A percentile compares a stretch with the other conserved stretches of the same genome.
Evolutionary conservation across 2,329 filamentous ascomycete genomes (phyloP).

Genomic region (Saccharata proteae): DNA sequence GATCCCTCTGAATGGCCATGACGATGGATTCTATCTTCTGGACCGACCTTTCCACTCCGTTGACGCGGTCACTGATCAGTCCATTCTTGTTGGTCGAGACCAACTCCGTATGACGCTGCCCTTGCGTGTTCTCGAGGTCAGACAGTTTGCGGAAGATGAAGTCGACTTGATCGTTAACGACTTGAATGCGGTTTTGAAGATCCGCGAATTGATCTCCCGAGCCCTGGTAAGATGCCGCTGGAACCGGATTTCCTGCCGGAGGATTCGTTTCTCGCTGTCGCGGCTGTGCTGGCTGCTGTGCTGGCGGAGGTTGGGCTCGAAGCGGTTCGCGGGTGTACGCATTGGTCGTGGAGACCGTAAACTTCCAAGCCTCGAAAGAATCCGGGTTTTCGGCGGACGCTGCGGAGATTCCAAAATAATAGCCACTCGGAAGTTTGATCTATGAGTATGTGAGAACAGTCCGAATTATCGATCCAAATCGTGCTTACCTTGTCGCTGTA

Average conservation of each 20-base stretch:
- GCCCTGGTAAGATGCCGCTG: neutral
- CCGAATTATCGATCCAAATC: neutral
- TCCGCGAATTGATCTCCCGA: slow-evolving; percentile 61
- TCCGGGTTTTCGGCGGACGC: slow-evolving; percentile 85
- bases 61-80: slow-evolving; percentile 19
- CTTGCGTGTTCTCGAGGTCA: slow-evolving; percentile 37
- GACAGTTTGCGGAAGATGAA: slow-evolving; percentile 48
- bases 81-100: slow-evolving; percentile 15
- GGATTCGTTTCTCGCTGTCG: slow-evolving; percentile 18
- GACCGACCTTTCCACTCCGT: slow-evolving; percentile 33
- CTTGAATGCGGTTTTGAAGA: slow-evolving; percentile 71
- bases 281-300: slow-evolving; percentile 11
- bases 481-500: slow-evolving; percentile 51
- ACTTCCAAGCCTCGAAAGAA: slow-evolving; percentile 86
- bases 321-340: slow-evolving; percentile 23
- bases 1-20: slow-evolving; percentile 38
- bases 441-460: slow-evolving; percentile 20
- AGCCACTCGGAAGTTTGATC: slow-evolving; percentile 65
- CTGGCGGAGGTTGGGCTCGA: slow-evolving; percentile 11
- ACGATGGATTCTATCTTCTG: slow-evolving; percentile 36
- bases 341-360: slow-evolving; percentile 53
- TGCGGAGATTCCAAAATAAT: slow-evolving; percentile 78
- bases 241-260: slow-evolving; percentile 12
- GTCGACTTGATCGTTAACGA: slow-evolving; percentile 55
- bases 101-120: slow-evolving; percentile 46